Evolutionary conservation across 306 rosid species (phyloP), one percentile per base, ranked within the genome.

Genomic region (Canavalia gladiata): DNA sequence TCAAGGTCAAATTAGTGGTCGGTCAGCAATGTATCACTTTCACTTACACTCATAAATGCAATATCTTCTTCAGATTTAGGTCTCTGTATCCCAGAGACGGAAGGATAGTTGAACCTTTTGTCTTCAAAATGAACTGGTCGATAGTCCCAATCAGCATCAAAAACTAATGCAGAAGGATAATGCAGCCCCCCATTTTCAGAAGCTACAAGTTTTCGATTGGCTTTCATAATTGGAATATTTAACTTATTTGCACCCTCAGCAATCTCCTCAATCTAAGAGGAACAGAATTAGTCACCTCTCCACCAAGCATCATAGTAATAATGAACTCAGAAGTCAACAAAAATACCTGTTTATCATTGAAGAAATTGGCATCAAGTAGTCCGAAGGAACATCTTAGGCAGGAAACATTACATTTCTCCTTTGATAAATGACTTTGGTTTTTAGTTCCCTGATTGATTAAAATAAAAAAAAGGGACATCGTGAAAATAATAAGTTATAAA

Each of bases 61-160:
- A 94, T 81, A 43, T 89, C 97, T 68, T 92, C 90, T 63, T 92
- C 94, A 64, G 86, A 86, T 62, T 75, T 63, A 13, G 98, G 98
- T 77, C 81, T 90, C 79, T 72, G 74, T 41, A 81, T 80, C 60
- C 76, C 73, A 28, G 68, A 11, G 29, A 68, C 37, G 59, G 85
- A 72, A 71, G 97, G 94, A 76, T 85, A 84, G 4, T 25, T 81
- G 82, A 92, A 92, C 55, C 66, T 91, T 84, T 77, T 59, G 45
- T 70, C 81, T 50, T 7, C 72, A 13, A 55, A 6, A 59, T 34
- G 85, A 31, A 51, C 18, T 6, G 72, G 50, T 77, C 31, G 78
- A 34, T 52, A n/a, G 3, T 78, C 77, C 97, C 97, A 93, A 29
- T 75, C 73, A 28, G 97, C 87, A 78, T 84, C 84, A 79, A 93